Conservation (phyloP, 306 rosid species). For the Ziziphus jujuba region DNA sequence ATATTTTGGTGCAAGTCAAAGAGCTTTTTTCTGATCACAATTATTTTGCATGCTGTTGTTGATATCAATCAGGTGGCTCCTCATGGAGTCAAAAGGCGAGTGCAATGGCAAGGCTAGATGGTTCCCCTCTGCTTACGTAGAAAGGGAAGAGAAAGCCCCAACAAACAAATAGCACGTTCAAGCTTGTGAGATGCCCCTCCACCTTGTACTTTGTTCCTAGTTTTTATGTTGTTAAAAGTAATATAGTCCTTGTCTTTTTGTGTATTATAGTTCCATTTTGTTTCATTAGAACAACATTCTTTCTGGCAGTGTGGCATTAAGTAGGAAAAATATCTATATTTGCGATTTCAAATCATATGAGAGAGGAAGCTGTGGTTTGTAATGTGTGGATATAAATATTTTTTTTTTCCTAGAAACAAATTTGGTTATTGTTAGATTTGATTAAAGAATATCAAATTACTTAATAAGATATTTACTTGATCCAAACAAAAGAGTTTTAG, state of each 20-base stretch:
- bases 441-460: too few relatives aligned
- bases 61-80: constrained; percentile 50
- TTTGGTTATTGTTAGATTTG: too few relatives aligned
- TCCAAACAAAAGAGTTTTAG: too few relatives aligned
- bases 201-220: neutral
- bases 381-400: too few relatives aligned
- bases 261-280: neutral
- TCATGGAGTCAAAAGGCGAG: constrained; percentile 92
- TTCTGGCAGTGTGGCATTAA: too few relatives aligned
- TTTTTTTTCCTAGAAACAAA: too few relatives aligned
- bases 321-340: too few relatives aligned
- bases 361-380: too few relatives aligned
- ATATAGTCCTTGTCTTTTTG: neutral
- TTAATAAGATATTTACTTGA: too few relatives aligned
- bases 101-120: constrained; percentile 75
- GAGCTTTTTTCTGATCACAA: neutral
- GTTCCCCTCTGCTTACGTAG: constrained; percentile 95
- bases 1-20: too few relatives aligned
- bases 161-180: constrained; percentile 31
- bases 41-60: neutral
- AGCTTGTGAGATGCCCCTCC: neutral
- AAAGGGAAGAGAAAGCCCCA: constrained; percentile 59
- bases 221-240: neutral
- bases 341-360: too few relatives aligned
- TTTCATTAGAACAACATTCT: too few relatives aligned